Base-by-base conservation (phyloP, 345 rosid species). In the Limnanthes douglasii region DNA sequence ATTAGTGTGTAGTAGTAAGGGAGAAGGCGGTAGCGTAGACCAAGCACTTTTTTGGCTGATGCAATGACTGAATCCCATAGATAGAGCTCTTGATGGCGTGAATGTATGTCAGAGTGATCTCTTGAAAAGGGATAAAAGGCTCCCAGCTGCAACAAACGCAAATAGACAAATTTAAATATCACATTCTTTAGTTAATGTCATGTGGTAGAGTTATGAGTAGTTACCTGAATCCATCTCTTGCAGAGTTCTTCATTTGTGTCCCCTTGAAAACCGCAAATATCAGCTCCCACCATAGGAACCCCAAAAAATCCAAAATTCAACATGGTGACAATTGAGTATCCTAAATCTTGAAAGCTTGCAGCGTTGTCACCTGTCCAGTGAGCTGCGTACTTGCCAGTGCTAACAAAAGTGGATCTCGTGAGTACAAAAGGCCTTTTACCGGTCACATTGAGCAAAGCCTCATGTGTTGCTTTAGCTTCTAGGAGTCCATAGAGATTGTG, bases 271-370 rank as follows among this genome's bases (percentile, higher is more conserved):
- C 93, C 93, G 30, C 93, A 79, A 8, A 79, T 79, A 41, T 79
- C 85, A 31, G 82, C 85, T 35, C 86, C 94, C 15, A 73, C 84
- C 88, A 81, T 81, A 21, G 94, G 94, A 40, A 81, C 57, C 21
- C 84, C 94, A 46, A 77, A 73, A 37, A 81, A 56, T 8, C 94
- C 94, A 12, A 43, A 76, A 49, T 71, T 81, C 39, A 81, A 41
- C 34, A 73, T 64, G 5, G 75, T 60, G 0, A 84, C 88, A 40
- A 81, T 64, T 0, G 75, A 23, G 49, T 71, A 66, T 0, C 76
- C 84, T 43, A 77, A 43, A 39, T 82, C 81, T 20, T 73, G 62
- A 84, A 84, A 82, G 0, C 46, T 59, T 3, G 94, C 80, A 11
- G 67, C 68, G 39, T 70, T 66, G 46, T 82, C 88, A 0, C 94